phyloP scores from a whole-genome alignment of 805 yeast species.

The Yarrowia sp. region DNA sequence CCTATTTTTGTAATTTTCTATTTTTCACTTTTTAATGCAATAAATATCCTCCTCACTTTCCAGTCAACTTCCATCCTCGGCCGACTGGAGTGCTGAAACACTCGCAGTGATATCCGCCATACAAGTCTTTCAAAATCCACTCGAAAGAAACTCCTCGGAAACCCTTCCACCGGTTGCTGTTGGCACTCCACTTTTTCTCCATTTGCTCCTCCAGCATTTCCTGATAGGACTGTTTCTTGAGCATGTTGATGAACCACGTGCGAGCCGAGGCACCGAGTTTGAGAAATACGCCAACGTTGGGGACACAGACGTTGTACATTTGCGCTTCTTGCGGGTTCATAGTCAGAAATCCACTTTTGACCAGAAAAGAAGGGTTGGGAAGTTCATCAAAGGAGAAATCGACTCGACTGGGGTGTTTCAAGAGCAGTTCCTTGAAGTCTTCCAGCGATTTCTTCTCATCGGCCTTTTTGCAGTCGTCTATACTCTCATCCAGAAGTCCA shows the following conservation, averaged over 20 bases:
- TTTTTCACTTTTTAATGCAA: neutral
- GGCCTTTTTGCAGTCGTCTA: constrained; percentile 26
- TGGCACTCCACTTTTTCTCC: constrained; percentile 46
- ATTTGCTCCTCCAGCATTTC: constrained; percentile 51
- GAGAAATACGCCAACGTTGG: constrained; percentile 51
- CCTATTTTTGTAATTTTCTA: too few species aligned
- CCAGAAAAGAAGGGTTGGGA: constrained; percentile 42
- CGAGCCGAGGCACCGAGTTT: constrained; percentile 48
- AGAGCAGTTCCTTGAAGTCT: constrained; percentile 4
- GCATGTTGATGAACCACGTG: constrained; percentile 49
- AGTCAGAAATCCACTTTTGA: constrained; percentile 50
- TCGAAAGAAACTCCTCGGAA: constrained; percentile 59
- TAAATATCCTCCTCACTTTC: constrained; percentile 43
- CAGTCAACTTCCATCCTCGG: constrained; percentile 64
- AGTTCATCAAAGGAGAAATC: constrained; percentile 46
- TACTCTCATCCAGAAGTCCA: constrained; percentile 45
- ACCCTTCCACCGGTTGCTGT: constrained; percentile 53
- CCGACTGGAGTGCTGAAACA: constrained; percentile 67
- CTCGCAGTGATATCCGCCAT: constrained; percentile 63
- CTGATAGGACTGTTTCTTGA: constrained; percentile 49
- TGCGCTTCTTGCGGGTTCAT: constrained; percentile 49
- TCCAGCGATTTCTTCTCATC: neutral
- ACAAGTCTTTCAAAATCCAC: constrained; percentile 63
- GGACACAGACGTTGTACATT: constrained; percentile 49
- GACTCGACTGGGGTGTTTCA: constrained; percentile 45